phyloP scores from a whole-genome alignment of 805 yeast species.

The Suhomyces pyralidae region DNA sequence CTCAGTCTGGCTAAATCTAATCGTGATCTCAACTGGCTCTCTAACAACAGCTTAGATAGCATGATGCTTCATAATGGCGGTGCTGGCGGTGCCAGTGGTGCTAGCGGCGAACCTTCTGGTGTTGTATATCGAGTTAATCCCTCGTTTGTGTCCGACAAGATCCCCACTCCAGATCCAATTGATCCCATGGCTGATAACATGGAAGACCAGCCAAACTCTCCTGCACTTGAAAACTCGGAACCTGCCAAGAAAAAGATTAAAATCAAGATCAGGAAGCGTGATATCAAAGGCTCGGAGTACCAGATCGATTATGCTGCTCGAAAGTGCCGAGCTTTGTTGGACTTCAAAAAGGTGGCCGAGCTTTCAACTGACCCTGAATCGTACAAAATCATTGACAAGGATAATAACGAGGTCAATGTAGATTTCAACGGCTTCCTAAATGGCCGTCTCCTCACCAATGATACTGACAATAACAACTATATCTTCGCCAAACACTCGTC shows the following conservation, averaged over 20 bases:
- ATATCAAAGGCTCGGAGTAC: constrained; percentile 12
- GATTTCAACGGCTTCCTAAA: constrained; percentile 37
- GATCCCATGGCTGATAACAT: not conserved
- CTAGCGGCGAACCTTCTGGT: not conserved
- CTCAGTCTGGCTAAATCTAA: not conserved
- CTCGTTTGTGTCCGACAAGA: not conserved
- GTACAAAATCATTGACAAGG: constrained; percentile 27
- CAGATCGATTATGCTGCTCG: constrained; percentile 25
- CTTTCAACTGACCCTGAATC: constrained; percentile 10
- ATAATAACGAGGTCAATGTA: constrained; percentile 23
- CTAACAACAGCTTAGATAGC: not conserved
- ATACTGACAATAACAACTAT: constrained; percentile 37
- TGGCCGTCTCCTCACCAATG: constrained; percentile 43
- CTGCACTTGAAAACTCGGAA: not conserved
- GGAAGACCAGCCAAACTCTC: not conserved
- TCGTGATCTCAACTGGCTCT: constrained; percentile 4
- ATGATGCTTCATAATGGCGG: not conserved
- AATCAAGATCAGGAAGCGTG: constrained; percentile 10
- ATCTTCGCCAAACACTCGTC: constrained; percentile 6
- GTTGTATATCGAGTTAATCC: not conserved
- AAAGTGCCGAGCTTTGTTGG: constrained; percentile 27
- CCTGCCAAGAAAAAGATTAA: constrained; percentile 4
- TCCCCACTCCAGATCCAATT: constrained; percentile 1
- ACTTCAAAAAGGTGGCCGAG: constrained; percentile 20
- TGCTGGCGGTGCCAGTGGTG: not conserved